Percentiles rank a stretch among this genome's conserved stretches.
These are phyloP conservation scores for Hypoxylon intermedium DNA, from an alignment of 495 filamentous ascomycete genomes.

Conservation along the genomic window DNA sequence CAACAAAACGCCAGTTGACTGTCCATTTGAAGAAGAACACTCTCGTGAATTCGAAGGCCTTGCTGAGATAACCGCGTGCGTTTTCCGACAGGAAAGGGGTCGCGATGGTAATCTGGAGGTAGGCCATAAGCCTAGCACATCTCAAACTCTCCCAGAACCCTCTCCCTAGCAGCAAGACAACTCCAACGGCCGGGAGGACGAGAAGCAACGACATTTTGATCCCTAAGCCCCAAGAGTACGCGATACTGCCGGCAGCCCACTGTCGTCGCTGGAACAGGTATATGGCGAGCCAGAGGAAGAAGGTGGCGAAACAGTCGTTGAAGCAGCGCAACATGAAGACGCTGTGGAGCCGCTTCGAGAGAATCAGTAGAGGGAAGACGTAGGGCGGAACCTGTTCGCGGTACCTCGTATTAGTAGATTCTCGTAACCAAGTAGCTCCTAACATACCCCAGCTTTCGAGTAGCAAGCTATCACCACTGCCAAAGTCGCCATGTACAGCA, in stretches of 20 bases:
- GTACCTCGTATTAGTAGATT: conserved; percentile 8
- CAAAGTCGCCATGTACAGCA: conserved; percentile 77
- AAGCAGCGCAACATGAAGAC: conserved; percentile 92
- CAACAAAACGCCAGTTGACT: conserved; percentile 95
- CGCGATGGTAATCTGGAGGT: conserved; percentile 78
- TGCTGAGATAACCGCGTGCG: conserved; percentile 71
- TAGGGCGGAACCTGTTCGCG: conserved; percentile 78
- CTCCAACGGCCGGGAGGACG: conserved; percentile 76
- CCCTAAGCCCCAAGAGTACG: conserved; percentile 80
- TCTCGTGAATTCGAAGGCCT: conserved; percentile 88
- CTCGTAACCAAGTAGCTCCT: neutral
- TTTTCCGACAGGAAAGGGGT: conserved; percentile 77
- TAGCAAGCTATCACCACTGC: conserved; percentile 84
- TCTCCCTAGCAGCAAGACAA: conserved; percentile 72
- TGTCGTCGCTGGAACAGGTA: conserved; percentile 73
- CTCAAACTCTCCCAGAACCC: conserved; percentile 67
- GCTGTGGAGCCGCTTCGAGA: conserved; percentile 92
- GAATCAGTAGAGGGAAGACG: conserved; percentile 81
- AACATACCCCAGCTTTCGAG: conserved; percentile 67
- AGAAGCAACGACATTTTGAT: conserved; percentile 94
- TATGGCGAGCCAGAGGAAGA: conserved; percentile 82
- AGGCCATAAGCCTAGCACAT: conserved; percentile 71
- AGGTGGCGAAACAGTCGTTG: conserved; percentile 88
- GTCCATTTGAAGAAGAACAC: conserved; percentile 97
- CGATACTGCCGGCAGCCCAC: conserved; percentile 73